These are phyloP conservation scores for barley (Hordeum vulgare) DNA, from an alignment of 176 grass and related monocot genomes.

Conservation along the genomic window DNA sequence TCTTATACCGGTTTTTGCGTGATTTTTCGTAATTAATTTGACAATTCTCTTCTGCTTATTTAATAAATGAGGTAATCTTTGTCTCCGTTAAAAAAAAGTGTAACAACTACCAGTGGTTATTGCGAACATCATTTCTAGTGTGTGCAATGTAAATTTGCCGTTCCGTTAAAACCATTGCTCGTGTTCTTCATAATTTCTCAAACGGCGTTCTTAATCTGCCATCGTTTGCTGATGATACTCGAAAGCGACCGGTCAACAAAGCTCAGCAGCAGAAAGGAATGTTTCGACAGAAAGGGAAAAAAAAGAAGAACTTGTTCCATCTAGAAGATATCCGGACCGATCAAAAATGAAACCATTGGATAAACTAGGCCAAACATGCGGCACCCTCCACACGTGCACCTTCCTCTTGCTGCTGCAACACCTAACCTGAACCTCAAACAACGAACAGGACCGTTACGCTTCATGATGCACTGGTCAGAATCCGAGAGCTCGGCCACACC, in stretches of 20 bases:
- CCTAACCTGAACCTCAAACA: conserved; percentile 23
- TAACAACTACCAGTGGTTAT: background rate
- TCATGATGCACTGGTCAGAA: background rate
- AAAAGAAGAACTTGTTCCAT: background rate
- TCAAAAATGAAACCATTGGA: background rate
- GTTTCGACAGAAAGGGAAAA: background rate
- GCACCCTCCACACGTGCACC: conserved; percentile 17
- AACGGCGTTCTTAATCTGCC: background rate
- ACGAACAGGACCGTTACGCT: background rate
- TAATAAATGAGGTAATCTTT: too few species aligned
- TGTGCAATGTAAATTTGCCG: background rate
- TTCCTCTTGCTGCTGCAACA: conserved; percentile 1
- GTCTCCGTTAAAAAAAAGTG: too few species aligned
- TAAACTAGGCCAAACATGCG: background rate
- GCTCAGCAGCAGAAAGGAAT: conserved; percentile 8
- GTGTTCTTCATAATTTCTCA: background rate
- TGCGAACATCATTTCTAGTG: too few species aligned
- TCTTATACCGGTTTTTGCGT: too few species aligned
- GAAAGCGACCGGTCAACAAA: conserved; percentile 29
- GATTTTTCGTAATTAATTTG: too few species aligned
- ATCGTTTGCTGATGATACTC: background rate
- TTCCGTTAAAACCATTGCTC: background rate
- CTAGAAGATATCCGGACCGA: conserved; percentile 1
- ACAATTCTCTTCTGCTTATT: too few species aligned
- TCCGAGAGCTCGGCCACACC: background rate